phyloP scores from a whole-genome alignment of 805 yeast species.

The Yarrowia deformans region DNA sequence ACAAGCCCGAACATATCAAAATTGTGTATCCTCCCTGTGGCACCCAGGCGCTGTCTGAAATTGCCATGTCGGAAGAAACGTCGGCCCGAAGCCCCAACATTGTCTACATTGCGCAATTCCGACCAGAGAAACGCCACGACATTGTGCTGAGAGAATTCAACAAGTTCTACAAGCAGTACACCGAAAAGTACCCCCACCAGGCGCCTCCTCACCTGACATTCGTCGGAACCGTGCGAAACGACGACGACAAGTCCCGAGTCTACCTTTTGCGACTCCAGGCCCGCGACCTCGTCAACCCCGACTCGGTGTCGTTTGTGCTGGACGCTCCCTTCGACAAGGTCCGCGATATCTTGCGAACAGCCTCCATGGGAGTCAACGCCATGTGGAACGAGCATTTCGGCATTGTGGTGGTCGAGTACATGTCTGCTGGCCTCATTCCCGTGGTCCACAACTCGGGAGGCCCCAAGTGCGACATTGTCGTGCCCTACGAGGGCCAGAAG shows the following conservation, averaged over 20 bases:
- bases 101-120: constrained; percentile 84
- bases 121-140: constrained; percentile 92
- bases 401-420: constrained; percentile 92
- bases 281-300: constrained; percentile 52
- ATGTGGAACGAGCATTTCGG: constrained; percentile 99
- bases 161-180: constrained; percentile 54
- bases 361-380: constrained; percentile 84
- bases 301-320: constrained; percentile 61
- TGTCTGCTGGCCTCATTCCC: constrained; percentile 86
- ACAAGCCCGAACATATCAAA: constrained; percentile 50
- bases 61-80: constrained; percentile 44
- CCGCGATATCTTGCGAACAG: constrained; percentile 58
- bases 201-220: constrained; percentile 66
- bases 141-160: constrained; percentile 71
- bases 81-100: constrained; percentile 48
- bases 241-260: constrained; percentile 68
- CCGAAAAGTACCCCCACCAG: constrained; percentile 43
- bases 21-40: constrained; percentile 92
- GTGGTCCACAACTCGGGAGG: constrained; percentile 96
- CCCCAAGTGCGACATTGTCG: constrained; percentile 85
- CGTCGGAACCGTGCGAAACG: constrained; percentile 83
- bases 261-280: constrained; percentile 57
- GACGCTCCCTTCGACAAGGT: constrained; percentile 78
- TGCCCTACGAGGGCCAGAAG: constrained; percentile 51
- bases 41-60: constrained; percentile 59